phyloP scores from a whole-genome alignment of 495 filamentous ascomycete species.

The Podospora conica region DNA sequence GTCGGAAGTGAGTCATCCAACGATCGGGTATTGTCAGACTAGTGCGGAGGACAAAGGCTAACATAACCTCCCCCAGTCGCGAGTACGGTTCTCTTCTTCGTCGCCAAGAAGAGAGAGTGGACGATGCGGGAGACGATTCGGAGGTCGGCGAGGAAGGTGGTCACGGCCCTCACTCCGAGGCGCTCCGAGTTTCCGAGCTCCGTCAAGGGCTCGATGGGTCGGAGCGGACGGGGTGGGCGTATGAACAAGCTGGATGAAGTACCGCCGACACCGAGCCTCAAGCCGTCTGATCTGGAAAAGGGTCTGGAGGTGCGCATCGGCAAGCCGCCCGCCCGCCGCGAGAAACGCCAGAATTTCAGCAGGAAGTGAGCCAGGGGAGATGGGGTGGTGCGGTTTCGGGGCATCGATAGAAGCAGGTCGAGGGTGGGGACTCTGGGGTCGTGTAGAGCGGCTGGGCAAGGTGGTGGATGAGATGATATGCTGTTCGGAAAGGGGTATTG shows the following conservation, averaged over 20 bases:
- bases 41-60: neutral
- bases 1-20: slow-evolving; percentile 46
- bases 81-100: slow-evolving; percentile 44
- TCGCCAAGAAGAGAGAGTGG: slow-evolving; percentile 55
- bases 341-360: slow-evolving; percentile 34
- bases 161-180: slow-evolving; percentile 47
- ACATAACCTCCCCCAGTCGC: slow-evolving; percentile 32
- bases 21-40: neutral
- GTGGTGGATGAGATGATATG: slow-evolving; percentile 8
- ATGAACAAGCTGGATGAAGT: slow-evolving; percentile 44
- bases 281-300: slow-evolving; percentile 46
- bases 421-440: neutral
- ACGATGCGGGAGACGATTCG: slow-evolving; percentile 47
- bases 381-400: neutral
- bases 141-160: slow-evolving; percentile 47
- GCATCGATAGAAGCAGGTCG: neutral
- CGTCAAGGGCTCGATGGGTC: slow-evolving; percentile 35
- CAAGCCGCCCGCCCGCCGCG: slow-evolving; percentile 25
- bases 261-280: slow-evolving; percentile 44
- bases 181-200: slow-evolving; percentile 50
- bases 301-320: slow-evolving; percentile 19
- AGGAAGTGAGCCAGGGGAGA: slow-evolving; percentile 15
- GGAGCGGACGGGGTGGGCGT: slow-evolving; percentile 20
- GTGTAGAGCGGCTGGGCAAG: neutral
- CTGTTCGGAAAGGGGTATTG: slow-evolving; percentile 13